Evolutionary conservation across 345 rosid genomes (phyloP).

Genomic region (Mallotus nudiflorus): DNA sequence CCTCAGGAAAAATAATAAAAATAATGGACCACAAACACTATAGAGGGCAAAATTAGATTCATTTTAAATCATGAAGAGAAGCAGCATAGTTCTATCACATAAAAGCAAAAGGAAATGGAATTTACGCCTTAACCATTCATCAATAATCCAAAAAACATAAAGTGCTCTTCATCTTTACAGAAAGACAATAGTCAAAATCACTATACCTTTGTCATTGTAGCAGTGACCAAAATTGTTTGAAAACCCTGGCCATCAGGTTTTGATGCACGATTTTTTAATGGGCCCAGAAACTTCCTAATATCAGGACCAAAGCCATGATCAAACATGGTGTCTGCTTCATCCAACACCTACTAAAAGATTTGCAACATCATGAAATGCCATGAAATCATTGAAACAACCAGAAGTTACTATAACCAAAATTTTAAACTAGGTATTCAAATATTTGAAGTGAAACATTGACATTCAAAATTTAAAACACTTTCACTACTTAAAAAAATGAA

Average conservation of each 20-base stretch:
- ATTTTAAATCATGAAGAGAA: neutral
- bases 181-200: neutral
- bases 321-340: slow-evolving; percentile 99
- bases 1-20: neutral
- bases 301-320: slow-evolving; percentile 98
- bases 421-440: neutral
- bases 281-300: slow-evolving; percentile 81
- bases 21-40: neutral
- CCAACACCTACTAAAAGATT: slow-evolving; percentile 64
- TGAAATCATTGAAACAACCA: slow-evolving; percentile 2
- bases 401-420: neutral
- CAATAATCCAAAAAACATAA: neutral
- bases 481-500: neutral
- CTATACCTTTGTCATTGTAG: slow-evolving; percentile 86
- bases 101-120: neutral
- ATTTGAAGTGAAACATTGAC: neutral
- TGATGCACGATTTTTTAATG: slow-evolving; percentile 69
- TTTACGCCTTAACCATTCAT: neutral
- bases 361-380: slow-evolving; percentile 23
- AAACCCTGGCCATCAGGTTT: slow-evolving; percentile 68
- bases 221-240: slow-evolving; percentile 86
- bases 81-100: neutral
- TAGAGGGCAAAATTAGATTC: neutral
- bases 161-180: neutral
- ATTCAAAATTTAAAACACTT: neutral